phyloP scores from a whole-genome alignment of 495 filamentous ascomycete species.

The Aspergillus nanangensis region DNA sequence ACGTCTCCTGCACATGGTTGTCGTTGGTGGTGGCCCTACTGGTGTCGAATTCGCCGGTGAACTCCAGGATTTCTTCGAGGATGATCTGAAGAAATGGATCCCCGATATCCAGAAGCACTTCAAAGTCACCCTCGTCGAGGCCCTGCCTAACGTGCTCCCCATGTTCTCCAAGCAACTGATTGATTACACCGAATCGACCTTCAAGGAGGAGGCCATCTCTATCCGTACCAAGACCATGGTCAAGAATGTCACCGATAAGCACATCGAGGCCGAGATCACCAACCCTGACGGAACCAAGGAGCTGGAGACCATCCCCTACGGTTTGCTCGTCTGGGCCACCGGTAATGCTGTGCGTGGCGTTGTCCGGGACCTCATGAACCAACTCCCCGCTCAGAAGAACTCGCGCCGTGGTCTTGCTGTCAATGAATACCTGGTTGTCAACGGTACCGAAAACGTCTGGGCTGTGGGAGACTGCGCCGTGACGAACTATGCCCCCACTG shows the following conservation, averaged over 20 bases:
- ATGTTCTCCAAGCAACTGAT: conserved; percentile 99
- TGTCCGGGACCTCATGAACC: conserved; percentile 83
- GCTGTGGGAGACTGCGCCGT: conserved; percentile 85
- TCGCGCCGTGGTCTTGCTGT: conserved; percentile 92
- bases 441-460: conserved; percentile 96
- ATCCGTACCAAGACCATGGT: conserved; percentile 99
- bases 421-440: conserved; percentile 97
- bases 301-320: conserved; percentile 80
- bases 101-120: conserved; percentile 92
- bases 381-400: conserved; percentile 91
- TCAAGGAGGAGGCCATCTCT: conserved; percentile 96
- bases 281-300: conserved; percentile 84
- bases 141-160: conserved; percentile 94
- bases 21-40: conserved; percentile 95
- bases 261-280: conserved; percentile 84
- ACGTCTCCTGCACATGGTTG: conserved; percentile 97
- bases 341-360: conserved; percentile 90
- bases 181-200: conserved; percentile 97
- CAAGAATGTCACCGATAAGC: conserved; percentile 92
- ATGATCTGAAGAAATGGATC: conserved; percentile 96
- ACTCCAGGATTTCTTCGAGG: conserved; percentile 96
- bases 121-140: conserved; percentile 95
- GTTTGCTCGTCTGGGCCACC: conserved; percentile 96
- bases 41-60: conserved; percentile 98
- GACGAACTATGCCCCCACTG: conserved; percentile 95